These are phyloP conservation scores for Aspergillus spinulosporus DNA, from an alignment of 2,329 filamentous ascomycete genomes.

Conservation along the genomic window DNA sequence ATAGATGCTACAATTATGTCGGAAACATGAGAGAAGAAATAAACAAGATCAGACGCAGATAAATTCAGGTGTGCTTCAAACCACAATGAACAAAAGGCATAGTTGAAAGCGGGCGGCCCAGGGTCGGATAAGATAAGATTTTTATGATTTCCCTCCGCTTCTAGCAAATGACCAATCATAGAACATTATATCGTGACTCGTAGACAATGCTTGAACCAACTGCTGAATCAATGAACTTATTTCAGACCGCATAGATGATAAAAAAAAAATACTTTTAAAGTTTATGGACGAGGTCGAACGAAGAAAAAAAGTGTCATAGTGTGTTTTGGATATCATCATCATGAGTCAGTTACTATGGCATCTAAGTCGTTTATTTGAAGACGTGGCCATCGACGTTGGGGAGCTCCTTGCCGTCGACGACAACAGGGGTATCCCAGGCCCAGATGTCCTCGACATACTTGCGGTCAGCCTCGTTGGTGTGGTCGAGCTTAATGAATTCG, in stretches of 20 bases:
- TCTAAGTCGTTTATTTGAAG: slow-evolving; percentile 77
- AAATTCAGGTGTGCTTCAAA: no score
- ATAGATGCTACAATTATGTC: no score
- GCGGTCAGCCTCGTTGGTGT: slow-evolving; percentile 77
- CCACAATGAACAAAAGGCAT: no score
- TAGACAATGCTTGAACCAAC: slow-evolving; percentile 16
- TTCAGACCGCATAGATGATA: not conserved
- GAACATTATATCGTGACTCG: not conserved
- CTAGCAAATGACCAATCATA: not conserved
- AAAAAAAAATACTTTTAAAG: slow-evolving; percentile 4
- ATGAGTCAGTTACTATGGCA: slow-evolving; percentile 19
- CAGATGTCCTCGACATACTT: slow-evolving; percentile 84
- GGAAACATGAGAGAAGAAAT: no score
- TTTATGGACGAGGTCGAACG: slow-evolving; percentile 14
- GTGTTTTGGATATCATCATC: slow-evolving; percentile 23
- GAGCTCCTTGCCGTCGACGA: slow-evolving; percentile 83
- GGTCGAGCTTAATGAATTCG: slow-evolving; percentile 94
- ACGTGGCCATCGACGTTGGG: slow-evolving; percentile 91
- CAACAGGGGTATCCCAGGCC: slow-evolving; percentile 85
- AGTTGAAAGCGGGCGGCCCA: no score
- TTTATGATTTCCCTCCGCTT: not conserved
- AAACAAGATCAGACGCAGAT: no score
- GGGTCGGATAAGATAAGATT: no score
- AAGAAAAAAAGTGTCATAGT: slow-evolving; percentile 14
- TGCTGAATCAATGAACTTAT: not conserved